Evolutionary conservation across 192 early-diverging fungal genomes (phyloP).

Genomic region (Podila horticola): DNA sequence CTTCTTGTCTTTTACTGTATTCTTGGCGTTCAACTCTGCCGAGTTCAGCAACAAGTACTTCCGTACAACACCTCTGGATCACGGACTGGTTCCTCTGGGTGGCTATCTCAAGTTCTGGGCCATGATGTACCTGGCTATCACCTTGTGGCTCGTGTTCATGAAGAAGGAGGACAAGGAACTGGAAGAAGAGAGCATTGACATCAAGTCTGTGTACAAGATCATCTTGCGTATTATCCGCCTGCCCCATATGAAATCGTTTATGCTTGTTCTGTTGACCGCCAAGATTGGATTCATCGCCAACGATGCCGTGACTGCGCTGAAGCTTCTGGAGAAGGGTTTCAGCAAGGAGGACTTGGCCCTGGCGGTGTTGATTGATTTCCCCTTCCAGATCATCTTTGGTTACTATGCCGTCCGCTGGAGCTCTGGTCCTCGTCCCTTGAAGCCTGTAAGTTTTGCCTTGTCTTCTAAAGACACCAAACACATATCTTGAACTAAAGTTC

Average conservation of each 20-base stretch:
- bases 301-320: conserved; percentile 93
- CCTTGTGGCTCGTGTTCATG: conserved; percentile 82
- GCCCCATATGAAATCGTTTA: conserved; percentile 89
- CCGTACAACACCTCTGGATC: conserved; percentile 67
- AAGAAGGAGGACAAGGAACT: conserved; percentile 70
- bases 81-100: conserved; percentile 83
- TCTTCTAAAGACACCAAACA: not conserved
- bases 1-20: conserved; percentile 96
- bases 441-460: conserved; percentile 67
- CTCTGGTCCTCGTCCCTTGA: conserved; percentile 82
- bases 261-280: conserved; percentile 80
- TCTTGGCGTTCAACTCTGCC: conserved; percentile 93
- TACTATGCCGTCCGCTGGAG: conserved; percentile 99
- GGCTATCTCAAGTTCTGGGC: conserved; percentile 95
- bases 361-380: conserved; percentile 95
- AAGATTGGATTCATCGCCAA: conserved; percentile 98
- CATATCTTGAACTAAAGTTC: not conserved
- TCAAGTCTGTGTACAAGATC: conserved; percentile 84
- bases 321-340: conserved; percentile 94
- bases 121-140: conserved; percentile 87
- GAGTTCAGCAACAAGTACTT: conserved; percentile 98
- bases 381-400: conserved; percentile 96
- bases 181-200: conserved; percentile 69
- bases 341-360: conserved; percentile 95
- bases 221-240: conserved; percentile 89